phyloP scores from a whole-genome alignment of 306 rosid species.

The Vicia villosa region DNA sequence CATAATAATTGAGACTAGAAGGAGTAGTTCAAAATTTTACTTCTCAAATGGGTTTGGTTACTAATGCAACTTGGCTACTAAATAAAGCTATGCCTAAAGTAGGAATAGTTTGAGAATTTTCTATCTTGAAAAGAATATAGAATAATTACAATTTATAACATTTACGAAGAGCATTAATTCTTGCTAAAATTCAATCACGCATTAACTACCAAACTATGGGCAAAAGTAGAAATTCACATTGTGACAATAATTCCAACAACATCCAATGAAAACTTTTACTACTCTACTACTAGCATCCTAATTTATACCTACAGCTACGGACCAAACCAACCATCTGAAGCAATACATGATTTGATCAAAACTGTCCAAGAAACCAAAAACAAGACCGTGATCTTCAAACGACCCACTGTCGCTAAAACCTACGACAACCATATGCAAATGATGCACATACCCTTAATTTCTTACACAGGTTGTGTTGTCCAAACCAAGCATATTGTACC shows the following conservation, averaged over 20 bases:
- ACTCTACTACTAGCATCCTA: conserved; percentile 14
- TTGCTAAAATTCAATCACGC: conserved; percentile 26
- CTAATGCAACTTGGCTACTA: background rate
- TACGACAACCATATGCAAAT: background rate
- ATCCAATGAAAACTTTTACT: conserved; percentile 10
- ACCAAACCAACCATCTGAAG: conserved; percentile 19
- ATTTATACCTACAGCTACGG: conserved; percentile 34
- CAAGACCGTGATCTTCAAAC: conserved; percentile 23
- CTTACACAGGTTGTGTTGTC: background rate
- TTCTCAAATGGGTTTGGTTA: background rate
- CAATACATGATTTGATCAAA: conserved; percentile 22
- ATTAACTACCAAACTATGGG: conserved; percentile 34
- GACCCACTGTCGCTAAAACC: conserved; percentile 26
- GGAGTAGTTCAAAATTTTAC: background rate
- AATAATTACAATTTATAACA: conserved; percentile 7
- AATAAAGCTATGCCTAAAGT: background rate
- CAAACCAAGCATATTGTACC: conserved; percentile 7
- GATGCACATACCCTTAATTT: conserved; percentile 14
- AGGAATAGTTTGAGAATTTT: background rate
- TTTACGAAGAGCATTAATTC: conserved; percentile 27
- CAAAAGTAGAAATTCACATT: conserved; percentile 38
- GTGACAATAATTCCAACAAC: conserved; percentile 37
- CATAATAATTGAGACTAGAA: too few relatives aligned
- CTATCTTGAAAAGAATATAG: conserved; percentile 12
- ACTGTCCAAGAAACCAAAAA: conserved; percentile 13